These are phyloP conservation scores for Ophiorrhiza pumila DNA, from an alignment of 257 asterid species.

Conservation along the genomic window DNA sequence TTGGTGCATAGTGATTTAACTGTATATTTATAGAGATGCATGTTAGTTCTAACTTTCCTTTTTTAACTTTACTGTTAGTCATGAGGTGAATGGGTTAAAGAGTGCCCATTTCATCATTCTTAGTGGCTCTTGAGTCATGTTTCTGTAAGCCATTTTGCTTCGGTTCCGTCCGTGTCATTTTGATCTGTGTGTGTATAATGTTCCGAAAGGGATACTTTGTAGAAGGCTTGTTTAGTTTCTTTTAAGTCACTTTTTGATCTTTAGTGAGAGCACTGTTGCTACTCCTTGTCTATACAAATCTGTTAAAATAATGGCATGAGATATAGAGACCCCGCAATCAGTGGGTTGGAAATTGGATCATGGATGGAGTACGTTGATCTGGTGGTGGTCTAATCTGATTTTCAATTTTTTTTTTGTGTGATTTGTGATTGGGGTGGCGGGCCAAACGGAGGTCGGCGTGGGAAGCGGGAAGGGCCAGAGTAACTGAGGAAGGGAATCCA, in stretches of 20 bases:
- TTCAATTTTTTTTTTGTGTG: neutral
- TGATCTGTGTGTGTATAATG: conserved; percentile 12
- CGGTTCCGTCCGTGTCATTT: conserved; percentile 8
- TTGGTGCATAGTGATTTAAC: conserved; percentile 21
- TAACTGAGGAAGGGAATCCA: neutral
- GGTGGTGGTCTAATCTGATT: neutral
- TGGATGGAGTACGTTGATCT: no score
- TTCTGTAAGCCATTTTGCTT: neutral
- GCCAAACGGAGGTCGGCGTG: neutral
- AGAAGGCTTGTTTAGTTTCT: conserved; percentile 6
- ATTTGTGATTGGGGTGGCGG: neutral
- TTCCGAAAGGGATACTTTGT: conserved; percentile 7
- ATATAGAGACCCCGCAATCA: neutral
- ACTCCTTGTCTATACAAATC: neutral
- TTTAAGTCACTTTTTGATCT: conserved; percentile 1
- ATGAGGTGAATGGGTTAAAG: conserved; percentile 17
- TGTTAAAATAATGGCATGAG: neutral
- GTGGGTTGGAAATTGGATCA: neutral
- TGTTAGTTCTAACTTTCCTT: conserved; percentile 29
- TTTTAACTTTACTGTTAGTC: conserved; percentile 5
- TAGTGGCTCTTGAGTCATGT: neutral
- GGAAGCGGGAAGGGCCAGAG: neutral
- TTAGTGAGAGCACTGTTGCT: neutral
- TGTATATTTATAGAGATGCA: conserved; percentile 28
- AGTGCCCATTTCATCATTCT: conserved; percentile 21